Base-by-base conservation (phyloP, 495 filamentous ascomycete genomes). In the Staphylotrichum longicolle region DNA sequence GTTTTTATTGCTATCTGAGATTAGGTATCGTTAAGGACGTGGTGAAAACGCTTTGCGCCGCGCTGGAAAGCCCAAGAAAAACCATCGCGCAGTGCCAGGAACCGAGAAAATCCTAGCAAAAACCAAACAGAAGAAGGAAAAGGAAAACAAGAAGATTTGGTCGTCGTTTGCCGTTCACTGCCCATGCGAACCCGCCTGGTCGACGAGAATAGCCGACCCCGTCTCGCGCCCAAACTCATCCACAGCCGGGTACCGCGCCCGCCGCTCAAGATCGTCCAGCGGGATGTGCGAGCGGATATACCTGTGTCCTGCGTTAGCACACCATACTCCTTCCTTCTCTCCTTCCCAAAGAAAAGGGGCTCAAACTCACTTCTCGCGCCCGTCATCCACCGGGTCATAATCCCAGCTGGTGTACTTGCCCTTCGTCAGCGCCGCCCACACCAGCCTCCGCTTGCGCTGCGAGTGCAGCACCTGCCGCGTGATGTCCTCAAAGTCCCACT, bases 401-500 rank as follows among this genome's bases (percentile, higher is more conserved):
- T 96, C 91, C 91, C 91, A 96, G 62, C 81, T 78, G 0, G 81
- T 80, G 37, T 85, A 89, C 35, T 75, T 76, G 41, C 91, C 91
- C 73, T 84, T 76, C 63, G 83, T 86, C 62, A 96, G 74, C 5
- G 91, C 90, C 20, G 78, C 81, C 84, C 89, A 92, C 34, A 89
- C 87, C 6, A 94, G 71, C 34, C 85, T 78, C 10, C 91, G 80
- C 47, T 83, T 83, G 10, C 91, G 83, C 77, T 96, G 91, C 44
- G 85, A 88, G 14, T 74, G 64, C 30, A 93, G 67, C 0, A 93
- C 91, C 34, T 88, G 80, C 42, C 80, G 66, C 15, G 85, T 87
- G 64, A 96, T 91, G 41, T 73, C 72, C 41, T 85, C 79, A 65
- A 95, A 83, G 59, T 95, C 82, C 91, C 91, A 96, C 48, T 85